Evolutionary conservation across 2,329 filamentous ascomycete genomes (phyloP), one percentile per base, ranked within the genome.

Genomic region (Penicillium sp.): DNA sequence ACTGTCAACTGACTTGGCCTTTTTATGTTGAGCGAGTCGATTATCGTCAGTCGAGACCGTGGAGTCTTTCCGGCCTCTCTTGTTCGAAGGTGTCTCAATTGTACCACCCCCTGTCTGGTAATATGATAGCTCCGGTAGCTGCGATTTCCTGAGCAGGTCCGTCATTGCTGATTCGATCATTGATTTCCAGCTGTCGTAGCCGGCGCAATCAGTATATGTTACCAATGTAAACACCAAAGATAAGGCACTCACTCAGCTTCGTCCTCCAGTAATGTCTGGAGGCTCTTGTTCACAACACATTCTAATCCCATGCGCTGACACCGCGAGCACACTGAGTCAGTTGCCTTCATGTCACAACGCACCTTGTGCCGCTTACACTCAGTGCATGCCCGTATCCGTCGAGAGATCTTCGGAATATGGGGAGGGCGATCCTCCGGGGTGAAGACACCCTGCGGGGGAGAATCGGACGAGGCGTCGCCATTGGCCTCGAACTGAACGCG

Each of bases 361-460:
- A 81, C 80, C 66, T 82, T 82, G 58, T 81, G 79, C 54, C 79
- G 77, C 57, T 80, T 77, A 63, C 80, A 82, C 58, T 80, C 77
- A 10, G 79, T 80, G 62, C 80, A 82, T 29, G 80, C 80, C 40
- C 75, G 73, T 62, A 77, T 75, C 60, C 74, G 73, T 55, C 75
- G 72, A 25, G 75, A 77, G 35, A 77, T 77, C 62, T 74, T 74
- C 46, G 72, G 72, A 18, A 73, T 62, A 65, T 74, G 70, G 21
- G 62, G 68, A 51, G 63, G 52, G 49, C 70, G 64, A 38, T 69
- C 65, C 46, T 72, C 69, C 18, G 66, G 60, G 15, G 63, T 60
- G 48, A 62, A 60, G 21, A 55, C 60, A 46, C 63, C 65, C 52
- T 63, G 69, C 21, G 68, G 66, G 21, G 72, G 66, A 37, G 72